A percentile compares a stretch with the other conserved stretches of the same genome.
phyloP scores from a whole-genome alignment of 2,329 filamentous ascomycete species.

The Fusarium incarnatum region DNA sequence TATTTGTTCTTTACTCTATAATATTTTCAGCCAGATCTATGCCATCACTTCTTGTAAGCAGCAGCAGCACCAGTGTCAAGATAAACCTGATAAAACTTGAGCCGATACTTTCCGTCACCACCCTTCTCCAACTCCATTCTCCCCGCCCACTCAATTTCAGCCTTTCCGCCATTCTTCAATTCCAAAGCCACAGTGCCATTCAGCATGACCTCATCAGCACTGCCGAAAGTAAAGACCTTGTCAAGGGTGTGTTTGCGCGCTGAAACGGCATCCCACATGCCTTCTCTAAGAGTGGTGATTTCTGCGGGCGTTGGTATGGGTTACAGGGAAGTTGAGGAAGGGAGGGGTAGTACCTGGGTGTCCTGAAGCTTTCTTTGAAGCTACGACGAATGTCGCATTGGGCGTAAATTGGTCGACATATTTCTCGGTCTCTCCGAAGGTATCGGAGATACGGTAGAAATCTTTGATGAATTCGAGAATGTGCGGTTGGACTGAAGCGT shows the following conservation, averaged over 20 bases:
- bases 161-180: slow-evolving; percentile 32
- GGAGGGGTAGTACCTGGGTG: slow-evolving; percentile 9
- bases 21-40: no score
- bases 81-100: slow-evolving; percentile 38
- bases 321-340: no score
- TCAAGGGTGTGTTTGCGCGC: slow-evolving; percentile 29
- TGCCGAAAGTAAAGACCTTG: slow-evolving; percentile 32
- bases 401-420: slow-evolving; percentile 31
- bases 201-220: slow-evolving; percentile 31
- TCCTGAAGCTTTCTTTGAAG: slow-evolving; percentile 29
- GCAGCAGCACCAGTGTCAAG: slow-evolving; percentile 32
- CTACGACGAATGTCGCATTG: slow-evolving; percentile 30
- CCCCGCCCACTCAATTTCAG: slow-evolving; percentile 36
- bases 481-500: slow-evolving; percentile 25
- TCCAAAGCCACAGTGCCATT: slow-evolving; percentile 31
- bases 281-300: slow-evolving; percentile 29
- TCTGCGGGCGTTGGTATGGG: background rate
- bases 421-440: slow-evolving; percentile 29
- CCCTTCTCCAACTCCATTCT: slow-evolving; percentile 22
- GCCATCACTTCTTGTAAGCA: slow-evolving; percentile 25
- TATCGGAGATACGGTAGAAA: slow-evolving; percentile 31
- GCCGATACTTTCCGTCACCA: slow-evolving; percentile 32
- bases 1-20: no score
- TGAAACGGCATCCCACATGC: slow-evolving; percentile 39
- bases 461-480: slow-evolving; percentile 27